Evolutionary conservation across 768 basidiomycete species (phyloP).

Genomic region (Rhizopogon roseolus): DNA sequence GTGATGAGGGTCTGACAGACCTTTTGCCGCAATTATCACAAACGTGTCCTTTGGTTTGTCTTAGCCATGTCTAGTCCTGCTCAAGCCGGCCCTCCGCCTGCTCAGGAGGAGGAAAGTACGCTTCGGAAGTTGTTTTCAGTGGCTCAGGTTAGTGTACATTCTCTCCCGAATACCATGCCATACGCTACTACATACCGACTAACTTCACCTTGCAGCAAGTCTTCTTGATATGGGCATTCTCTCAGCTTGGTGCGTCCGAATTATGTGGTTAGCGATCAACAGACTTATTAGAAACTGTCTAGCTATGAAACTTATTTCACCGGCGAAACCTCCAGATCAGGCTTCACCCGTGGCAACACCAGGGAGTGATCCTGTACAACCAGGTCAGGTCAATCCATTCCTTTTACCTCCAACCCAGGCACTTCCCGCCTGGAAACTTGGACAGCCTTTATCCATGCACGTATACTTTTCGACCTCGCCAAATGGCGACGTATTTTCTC

Average conservation of each 20-base stretch:
- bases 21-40: background rate
- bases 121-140: slow-evolving; percentile 31
- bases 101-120: slow-evolving; percentile 29
- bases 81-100: slow-evolving; percentile 13
- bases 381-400: slow-evolving; percentile 39
- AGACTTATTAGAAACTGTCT: background rate
- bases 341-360: slow-evolving; percentile 25
- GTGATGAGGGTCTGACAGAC: background rate
- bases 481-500: slow-evolving; percentile 53
- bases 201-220: slow-evolving; percentile 48
- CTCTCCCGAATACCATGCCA: background rate
- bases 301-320: slow-evolving; percentile 43
- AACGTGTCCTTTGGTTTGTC: background rate
- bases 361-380: slow-evolving; percentile 8
- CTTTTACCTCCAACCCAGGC: slow-evolving; percentile 51
- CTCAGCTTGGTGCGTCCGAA: slow-evolving; percentile 52
- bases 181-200: slow-evolving; percentile 3
- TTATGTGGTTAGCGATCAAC: background rate
- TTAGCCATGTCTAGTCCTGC: slow-evolving; percentile 19
- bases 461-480: slow-evolving; percentile 70
- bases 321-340: slow-evolving; percentile 27
- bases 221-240: slow-evolving; percentile 58
- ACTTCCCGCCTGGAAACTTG: slow-evolving; percentile 55
- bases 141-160: slow-evolving; percentile 35
- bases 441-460: slow-evolving; percentile 61